Evolutionary conservation across 495 filamentous ascomycete species (phyloP).

Genomic region (Penicillium waksmanii): DNA sequence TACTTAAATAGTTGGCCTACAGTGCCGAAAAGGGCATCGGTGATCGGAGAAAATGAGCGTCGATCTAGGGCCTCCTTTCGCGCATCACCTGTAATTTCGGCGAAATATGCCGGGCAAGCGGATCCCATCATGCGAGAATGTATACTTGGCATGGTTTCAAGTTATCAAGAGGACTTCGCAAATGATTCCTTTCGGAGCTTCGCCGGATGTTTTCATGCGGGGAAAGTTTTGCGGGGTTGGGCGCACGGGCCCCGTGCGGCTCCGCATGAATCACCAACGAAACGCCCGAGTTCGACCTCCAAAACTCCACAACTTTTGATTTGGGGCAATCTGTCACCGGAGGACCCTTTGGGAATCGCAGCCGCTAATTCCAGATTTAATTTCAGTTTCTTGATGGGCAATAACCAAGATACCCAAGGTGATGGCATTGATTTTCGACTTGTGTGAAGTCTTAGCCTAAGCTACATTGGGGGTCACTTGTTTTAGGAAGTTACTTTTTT

Average conservation of each 20-base stretch:
- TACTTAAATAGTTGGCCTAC: not conserved
- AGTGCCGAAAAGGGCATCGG: not conserved
- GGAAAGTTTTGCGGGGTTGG: conserved; percentile 16
- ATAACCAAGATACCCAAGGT: too few species aligned
- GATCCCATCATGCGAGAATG: not conserved
- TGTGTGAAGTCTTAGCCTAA: too few species aligned
- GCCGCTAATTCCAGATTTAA: too few species aligned
- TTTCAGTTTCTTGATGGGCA: too few species aligned
- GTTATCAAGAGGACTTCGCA: not conserved
- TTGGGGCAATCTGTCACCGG: too few species aligned
- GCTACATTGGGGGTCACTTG: too few species aligned
- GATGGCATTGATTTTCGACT: too few species aligned
- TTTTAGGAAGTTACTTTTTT: too few species aligned
- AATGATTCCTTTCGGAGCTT: not conserved
- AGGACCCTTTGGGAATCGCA: too few species aligned
- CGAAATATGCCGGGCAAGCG: conserved; percentile 6
- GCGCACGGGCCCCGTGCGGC: conserved; percentile 8
- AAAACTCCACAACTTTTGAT: not conserved
- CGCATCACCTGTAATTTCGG: conserved; percentile 1
- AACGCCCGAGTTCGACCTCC: not conserved
- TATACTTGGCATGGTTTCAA: too few species aligned
- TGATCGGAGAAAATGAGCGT: not conserved
- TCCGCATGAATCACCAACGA: conserved; percentile 9
- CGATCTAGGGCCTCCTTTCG: not conserved
- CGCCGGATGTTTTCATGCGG: conserved; percentile 2